Evolutionary conservation across 805 yeast species (phyloP).

Genomic region (Suhomyces canberraensis): DNA sequence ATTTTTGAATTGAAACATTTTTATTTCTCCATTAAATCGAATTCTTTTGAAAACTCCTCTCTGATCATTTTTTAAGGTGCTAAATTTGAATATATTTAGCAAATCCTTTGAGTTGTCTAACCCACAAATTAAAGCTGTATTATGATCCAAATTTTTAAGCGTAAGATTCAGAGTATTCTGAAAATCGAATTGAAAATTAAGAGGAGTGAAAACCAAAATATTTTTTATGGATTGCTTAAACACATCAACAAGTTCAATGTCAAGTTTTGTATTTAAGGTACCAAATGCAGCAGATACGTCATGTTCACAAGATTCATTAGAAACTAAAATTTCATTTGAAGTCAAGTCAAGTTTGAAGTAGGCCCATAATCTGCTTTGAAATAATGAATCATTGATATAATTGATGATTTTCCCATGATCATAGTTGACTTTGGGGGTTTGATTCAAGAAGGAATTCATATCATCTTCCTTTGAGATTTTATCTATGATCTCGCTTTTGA

Average conservation of each 20-base stretch:
- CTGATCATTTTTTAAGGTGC: background rate
- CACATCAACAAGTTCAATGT: background rate
- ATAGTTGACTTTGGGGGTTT: slow-evolving; percentile 6
- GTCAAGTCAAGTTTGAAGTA: slow-evolving; percentile 19
- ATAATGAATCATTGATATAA: slow-evolving; percentile 22
- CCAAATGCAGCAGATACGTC: background rate
- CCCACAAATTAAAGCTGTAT: slow-evolving; percentile 1
- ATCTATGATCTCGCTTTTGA: slow-evolving; percentile 32
- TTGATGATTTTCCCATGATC: slow-evolving; percentile 21
- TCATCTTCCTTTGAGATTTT: slow-evolving; percentile 40
- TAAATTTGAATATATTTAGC: slow-evolving; percentile 1
- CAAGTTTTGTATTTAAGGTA: slow-evolving; percentile 1
- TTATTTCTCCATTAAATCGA: background rate
- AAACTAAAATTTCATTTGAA: slow-evolving; percentile 11
- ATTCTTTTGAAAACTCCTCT: background rate
- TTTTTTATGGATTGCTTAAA: slow-evolving; percentile 6
- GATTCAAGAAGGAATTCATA: slow-evolving; percentile 10
- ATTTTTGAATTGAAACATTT: slow-evolving; percentile 7
- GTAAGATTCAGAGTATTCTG: slow-evolving; percentile 1
- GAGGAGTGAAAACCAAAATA: slow-evolving; percentile 3
- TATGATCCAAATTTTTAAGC: slow-evolving; percentile 4
- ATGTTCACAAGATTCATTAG: slow-evolving; percentile 1
- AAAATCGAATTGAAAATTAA: slow-evolving; percentile 1
- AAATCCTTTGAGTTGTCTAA: background rate
- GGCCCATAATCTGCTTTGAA: slow-evolving; percentile 15